Percentiles rank a stretch among this genome's conserved stretches.
These are phyloP conservation scores for Agrocybe pediades DNA, from an alignment of 768 basidiomycete genomes.

Conservation along the genomic window DNA sequence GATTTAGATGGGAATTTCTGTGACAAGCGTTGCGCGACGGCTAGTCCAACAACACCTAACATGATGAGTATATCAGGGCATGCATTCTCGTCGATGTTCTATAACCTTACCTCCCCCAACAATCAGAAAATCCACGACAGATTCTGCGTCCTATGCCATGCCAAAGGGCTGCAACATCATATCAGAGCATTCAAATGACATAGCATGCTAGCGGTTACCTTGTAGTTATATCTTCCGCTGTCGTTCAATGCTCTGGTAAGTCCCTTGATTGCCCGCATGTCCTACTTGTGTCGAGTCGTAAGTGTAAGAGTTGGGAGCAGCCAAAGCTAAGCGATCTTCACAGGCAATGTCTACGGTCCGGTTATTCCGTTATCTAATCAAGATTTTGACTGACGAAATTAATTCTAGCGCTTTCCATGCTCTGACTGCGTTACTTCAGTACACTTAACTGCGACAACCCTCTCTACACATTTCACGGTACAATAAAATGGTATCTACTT, in stretches of 20 bases:
- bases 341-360: background rate
- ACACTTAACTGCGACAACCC: background rate
- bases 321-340: background rate
- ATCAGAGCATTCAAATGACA: background rate
- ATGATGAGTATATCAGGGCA: background rate
- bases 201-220: conserved; percentile 37
- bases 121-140: conserved; percentile 78
- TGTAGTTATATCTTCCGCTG: conserved; percentile 58
- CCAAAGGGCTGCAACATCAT: background rate
- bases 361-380: conserved; percentile 18
- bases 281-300: background rate
- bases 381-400: background rate
- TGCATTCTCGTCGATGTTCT: background rate
- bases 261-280: conserved; percentile 44
- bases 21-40: conserved; percentile 76
- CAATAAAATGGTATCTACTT: conserved; percentile 19
- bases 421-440: background rate
- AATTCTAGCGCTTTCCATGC: background rate
- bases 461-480: background rate
- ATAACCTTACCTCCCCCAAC: conserved; percentile 75
- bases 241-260: conserved; percentile 65
- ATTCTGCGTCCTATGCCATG: conserved; percentile 57
- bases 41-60: conserved; percentile 81
- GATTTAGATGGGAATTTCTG: conserved; percentile 65
- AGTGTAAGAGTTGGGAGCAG: background rate